A percentile compares a stretch with the other conserved stretches of the same genome.
Conservation (phyloP, 352 stramenopile species). For the Thraustochytrium sp. region DNA sequence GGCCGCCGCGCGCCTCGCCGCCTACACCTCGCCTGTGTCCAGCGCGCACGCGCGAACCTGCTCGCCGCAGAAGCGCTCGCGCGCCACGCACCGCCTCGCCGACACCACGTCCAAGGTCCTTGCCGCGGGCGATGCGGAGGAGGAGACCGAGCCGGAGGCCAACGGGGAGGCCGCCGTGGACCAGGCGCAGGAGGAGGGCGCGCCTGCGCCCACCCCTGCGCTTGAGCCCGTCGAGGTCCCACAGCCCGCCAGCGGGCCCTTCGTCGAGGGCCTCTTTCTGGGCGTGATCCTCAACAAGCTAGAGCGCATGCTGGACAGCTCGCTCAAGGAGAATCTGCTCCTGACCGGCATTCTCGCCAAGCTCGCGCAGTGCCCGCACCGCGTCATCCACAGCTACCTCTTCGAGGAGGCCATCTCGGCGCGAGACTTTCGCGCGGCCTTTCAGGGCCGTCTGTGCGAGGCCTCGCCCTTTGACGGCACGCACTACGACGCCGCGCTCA, state of each 20-base stretch:
- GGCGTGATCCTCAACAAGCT: slow-evolving; percentile 13
- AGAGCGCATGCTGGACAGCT: slow-evolving; percentile 39
- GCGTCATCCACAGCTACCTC: slow-evolving; percentile 11
- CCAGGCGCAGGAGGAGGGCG: neutral
- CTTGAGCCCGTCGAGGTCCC: neutral
- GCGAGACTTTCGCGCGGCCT: neutral
- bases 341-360: slow-evolving; percentile 23
- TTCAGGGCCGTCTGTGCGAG: neutral
- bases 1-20: neutral
- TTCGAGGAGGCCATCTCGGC: neutral
- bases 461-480: neutral
- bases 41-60: neutral
- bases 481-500: neutral
- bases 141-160: neutral
- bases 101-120: too few species aligned
- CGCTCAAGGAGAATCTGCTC: slow-evolving; percentile 33
- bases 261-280: slow-evolving; percentile 27
- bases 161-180: neutral
- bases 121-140: neutral
- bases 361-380: slow-evolving; percentile 31
- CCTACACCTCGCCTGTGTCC: neutral
- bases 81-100: neutral
- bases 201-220: neutral
- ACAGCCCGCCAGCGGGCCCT: neutral
- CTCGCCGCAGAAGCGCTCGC: neutral